A percentile compares a stretch with the other conserved stretches of the same genome.
phyloP scores from a whole-genome alignment of 2,329 filamentous ascomycete species.

The Xylariaceae sp. region DNA sequence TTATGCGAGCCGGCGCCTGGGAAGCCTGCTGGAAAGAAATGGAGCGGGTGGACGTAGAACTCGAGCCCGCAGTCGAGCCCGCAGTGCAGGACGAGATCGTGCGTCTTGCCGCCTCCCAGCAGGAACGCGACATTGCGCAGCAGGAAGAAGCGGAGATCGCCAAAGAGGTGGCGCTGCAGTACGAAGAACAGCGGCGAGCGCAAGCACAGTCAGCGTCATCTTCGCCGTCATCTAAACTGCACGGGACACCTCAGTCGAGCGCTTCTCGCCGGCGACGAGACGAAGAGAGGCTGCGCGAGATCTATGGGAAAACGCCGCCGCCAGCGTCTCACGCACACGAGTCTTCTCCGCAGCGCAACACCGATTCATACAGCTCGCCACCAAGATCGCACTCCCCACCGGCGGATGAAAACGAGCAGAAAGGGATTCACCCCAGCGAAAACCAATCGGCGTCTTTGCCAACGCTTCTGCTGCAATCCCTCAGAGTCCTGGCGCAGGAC shows the following conservation, averaged over 20 bases:
- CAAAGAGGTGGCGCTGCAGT: slow-evolving; percentile 32
- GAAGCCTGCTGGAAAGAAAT: slow-evolving; percentile 93
- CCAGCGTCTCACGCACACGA: slow-evolving; percentile 16
- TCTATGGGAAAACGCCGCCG: slow-evolving; percentile 43
- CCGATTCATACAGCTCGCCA: slow-evolving; percentile 27
- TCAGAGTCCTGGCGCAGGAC: slow-evolving; percentile 52
- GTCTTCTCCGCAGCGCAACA: slow-evolving; percentile 19
- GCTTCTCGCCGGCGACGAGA: slow-evolving; percentile 38
- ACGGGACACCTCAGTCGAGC: slow-evolving; percentile 25
- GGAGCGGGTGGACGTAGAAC: slow-evolving; percentile 95
- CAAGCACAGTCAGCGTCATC: slow-evolving; percentile 1
- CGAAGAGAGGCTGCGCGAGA: slow-evolving; percentile 51
- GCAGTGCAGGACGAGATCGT: slow-evolving; percentile 58
- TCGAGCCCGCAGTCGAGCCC: slow-evolving; percentile 67
- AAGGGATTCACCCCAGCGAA: slow-evolving; percentile 20
- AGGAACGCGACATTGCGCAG: slow-evolving; percentile 35
- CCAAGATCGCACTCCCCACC: slow-evolving; percentile 28
- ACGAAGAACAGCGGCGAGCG: slow-evolving; percentile 33
- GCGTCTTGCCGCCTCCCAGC: slow-evolving; percentile 45
- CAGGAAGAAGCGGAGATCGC: slow-evolving; percentile 34
- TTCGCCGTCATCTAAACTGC: slow-evolving; percentile 3
- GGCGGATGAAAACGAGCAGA: slow-evolving; percentile 32
- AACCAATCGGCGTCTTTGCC: slow-evolving; percentile 47
- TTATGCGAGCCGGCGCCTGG: slow-evolving; percentile 92
- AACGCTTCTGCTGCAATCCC: slow-evolving; percentile 52